These are phyloP conservation scores for Coccomyxa subellipsoidea DNA, from an alignment of 163 green algal genomes.

Conservation along the genomic window DNA sequence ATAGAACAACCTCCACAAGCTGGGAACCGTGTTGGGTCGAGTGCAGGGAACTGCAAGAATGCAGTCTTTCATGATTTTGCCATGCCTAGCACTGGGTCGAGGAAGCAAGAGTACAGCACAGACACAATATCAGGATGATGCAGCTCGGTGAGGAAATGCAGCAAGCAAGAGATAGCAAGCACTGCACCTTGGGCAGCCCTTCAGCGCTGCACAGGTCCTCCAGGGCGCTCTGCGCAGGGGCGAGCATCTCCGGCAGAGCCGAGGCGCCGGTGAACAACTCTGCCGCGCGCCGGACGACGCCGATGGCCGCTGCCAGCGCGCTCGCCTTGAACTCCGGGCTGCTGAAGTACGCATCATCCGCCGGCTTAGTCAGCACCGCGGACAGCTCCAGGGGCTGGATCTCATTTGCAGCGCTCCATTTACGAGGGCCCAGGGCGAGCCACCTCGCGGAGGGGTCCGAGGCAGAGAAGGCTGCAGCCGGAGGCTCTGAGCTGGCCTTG, in stretches of 20 bases:
- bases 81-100: too few species aligned
- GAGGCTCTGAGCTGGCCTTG: too few species aligned
- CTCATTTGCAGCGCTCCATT: background rate
- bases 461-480: too few species aligned
- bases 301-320: constrained; percentile 25
- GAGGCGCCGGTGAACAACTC: constrained; percentile 20
- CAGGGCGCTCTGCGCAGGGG: constrained; percentile 8
- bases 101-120: too few species aligned
- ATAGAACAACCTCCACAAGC: too few species aligned
- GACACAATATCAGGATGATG: too few species aligned
- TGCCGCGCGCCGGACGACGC: constrained; percentile 23
- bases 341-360: constrained; percentile 1
- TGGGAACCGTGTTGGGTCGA: too few species aligned
- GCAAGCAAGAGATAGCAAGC: constrained; percentile 12
- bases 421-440: background rate
- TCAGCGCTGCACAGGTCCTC: background rate
- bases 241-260: constrained; percentile 36
- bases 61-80: too few species aligned
- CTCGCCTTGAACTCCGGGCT: constrained; percentile 27
- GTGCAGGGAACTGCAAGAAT: too few species aligned
- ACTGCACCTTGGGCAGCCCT: background rate
- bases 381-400: background rate
- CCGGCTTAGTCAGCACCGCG: constrained; percentile 23
- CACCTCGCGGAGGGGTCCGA: background rate
- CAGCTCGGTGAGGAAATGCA: too few species aligned